Evolutionary conservation across 139 green algal species (phyloP), one percentile per base, ranked within the genome.

Genomic region (Tetradesmus lagerheimii): DNA sequence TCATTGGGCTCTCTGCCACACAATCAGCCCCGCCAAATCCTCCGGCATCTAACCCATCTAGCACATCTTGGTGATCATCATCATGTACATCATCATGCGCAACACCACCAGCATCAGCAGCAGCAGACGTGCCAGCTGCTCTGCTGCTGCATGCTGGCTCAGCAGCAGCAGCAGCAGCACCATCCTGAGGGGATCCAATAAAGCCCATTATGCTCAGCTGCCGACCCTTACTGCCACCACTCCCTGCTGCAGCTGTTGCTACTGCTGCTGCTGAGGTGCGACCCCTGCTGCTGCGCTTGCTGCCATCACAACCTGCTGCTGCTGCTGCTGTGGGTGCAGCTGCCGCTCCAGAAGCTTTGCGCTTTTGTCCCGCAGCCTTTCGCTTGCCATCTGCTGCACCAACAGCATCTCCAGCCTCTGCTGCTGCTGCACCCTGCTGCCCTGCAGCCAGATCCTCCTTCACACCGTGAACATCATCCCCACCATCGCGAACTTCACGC

Each of bases 161-260:
- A 4, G 27, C 41, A 66, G 29, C 80, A 66, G 81, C 81, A 50
- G 50, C 81, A 78, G 50, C 47, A 50, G 34, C 50, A 57, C 38
- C 81, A 37, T 76, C 25, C 53, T 87, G 81, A 38, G 81, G 74
- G 34, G 34, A 27, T 1, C 50, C 81, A 62, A 87, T 87, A 35
- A 87, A 87, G 4, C 81, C 74, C 31, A 78, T 57, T 5, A 87
- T 87, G 8, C 81, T 87, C n/a, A 67, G 50, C 81, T 87, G 81
- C 50, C 53, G 41, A 12, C 67, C n/a, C 67, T 38, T 38, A 1
- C 67, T n/a, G 1, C 37, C 81, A 77, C 43, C 34, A 39, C 37
- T 6, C 12, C n/a, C 80, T 15, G 80, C 80, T 47, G 80, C 45
- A 29, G 80, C 81, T 23, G 6, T 23, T 89, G 64, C 77, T 84